phyloP scores from a whole-genome alignment of 2,329 filamentous ascomycete species.

The Pseudogymnoascus sp. region DNA sequence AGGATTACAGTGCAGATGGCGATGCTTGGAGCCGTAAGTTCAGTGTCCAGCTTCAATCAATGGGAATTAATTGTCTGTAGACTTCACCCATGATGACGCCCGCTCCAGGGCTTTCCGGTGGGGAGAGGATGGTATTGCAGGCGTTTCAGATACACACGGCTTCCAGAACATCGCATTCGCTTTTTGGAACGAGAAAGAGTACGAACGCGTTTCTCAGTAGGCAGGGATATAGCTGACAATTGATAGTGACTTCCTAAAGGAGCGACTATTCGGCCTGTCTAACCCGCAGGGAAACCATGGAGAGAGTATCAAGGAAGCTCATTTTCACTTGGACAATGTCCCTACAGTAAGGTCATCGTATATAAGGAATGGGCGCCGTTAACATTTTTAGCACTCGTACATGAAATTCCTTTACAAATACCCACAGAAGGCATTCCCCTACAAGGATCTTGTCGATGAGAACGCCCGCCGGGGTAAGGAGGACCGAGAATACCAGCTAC shows the following conservation, averaged over 20 bases:
- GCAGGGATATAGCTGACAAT: conserved; percentile 32
- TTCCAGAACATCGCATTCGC: conserved; percentile 88
- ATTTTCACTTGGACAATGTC: conserved; percentile 94
- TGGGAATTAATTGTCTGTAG: conserved; percentile 38
- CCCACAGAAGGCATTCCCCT: conserved; percentile 84
- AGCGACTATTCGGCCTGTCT: conserved; percentile 87
- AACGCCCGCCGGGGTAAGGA: conserved; percentile 69
- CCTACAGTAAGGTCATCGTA: conserved; percentile 39
- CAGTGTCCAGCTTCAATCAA: conserved; percentile 10
- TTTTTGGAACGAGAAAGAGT: conserved; percentile 98
- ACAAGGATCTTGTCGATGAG: conserved; percentile 77
- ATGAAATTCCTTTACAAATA: conserved; percentile 99
- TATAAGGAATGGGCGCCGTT: conserved; percentile 15
- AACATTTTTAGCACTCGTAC: conserved; percentile 68
- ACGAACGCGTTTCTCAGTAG: conserved; percentile 27
- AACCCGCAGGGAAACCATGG: conserved; percentile 97
- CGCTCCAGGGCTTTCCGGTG: conserved; percentile 83
- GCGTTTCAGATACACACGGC: conserved; percentile 87
- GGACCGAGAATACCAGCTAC: conserved; percentile 84
- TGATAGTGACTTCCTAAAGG: conserved; percentile 78
- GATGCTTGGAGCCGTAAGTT: conserved; percentile 91
- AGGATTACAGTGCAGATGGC: conserved; percentile 84
- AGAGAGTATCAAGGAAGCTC: conserved; percentile 91
- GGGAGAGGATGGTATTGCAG: conserved; percentile 95
- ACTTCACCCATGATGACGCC: conserved; percentile 90